These are phyloP conservation scores for Sporisorium sorghi DNA, from an alignment of 1,284 basidiomycete species.

Conservation along the genomic window DNA sequence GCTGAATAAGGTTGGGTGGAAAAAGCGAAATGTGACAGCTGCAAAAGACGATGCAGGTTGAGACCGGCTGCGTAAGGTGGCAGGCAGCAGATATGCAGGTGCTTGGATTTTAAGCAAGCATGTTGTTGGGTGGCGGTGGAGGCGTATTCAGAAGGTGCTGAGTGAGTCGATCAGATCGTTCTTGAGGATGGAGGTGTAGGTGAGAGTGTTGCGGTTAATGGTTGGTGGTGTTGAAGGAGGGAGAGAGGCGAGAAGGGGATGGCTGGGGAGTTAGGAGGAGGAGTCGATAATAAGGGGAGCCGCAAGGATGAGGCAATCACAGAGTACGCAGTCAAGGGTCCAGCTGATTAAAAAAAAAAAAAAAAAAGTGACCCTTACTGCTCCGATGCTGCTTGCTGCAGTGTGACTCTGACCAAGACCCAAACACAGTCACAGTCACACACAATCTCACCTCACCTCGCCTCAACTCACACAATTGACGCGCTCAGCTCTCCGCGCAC, in stretches of 20 bases:
- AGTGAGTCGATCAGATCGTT: neutral
- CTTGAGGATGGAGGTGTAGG: neutral
- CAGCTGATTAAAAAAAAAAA: neutral
- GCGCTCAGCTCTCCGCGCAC: neutral
- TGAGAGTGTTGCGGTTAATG: neutral
- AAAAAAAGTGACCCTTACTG: neutral
- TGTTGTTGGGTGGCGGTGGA: conserved; percentile 12
- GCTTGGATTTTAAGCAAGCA: conserved; percentile 29
- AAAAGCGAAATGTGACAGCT: conserved; percentile 18
- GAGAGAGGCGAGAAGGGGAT: neutral
- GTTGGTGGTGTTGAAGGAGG: neutral
- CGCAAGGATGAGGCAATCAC: neutral
- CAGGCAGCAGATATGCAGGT: neutral
- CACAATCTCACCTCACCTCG: neutral
- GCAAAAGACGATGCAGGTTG: conserved; percentile 9
- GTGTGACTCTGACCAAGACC: neutral
- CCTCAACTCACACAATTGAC: neutral
- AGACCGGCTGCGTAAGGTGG: conserved; percentile 8
- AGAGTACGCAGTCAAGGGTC: neutral
- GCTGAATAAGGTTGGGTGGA: conserved; percentile 17
- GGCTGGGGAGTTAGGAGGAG: neutral
- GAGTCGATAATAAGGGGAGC: neutral
- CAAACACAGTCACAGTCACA: neutral
- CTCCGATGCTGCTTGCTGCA: neutral
- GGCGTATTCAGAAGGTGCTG: neutral